Evolutionary conservation across 352 stramenopile genomes (phyloP), one percentile per base, ranked within the genome.

Genomic region (Phytophthora sansomeana): DNA sequence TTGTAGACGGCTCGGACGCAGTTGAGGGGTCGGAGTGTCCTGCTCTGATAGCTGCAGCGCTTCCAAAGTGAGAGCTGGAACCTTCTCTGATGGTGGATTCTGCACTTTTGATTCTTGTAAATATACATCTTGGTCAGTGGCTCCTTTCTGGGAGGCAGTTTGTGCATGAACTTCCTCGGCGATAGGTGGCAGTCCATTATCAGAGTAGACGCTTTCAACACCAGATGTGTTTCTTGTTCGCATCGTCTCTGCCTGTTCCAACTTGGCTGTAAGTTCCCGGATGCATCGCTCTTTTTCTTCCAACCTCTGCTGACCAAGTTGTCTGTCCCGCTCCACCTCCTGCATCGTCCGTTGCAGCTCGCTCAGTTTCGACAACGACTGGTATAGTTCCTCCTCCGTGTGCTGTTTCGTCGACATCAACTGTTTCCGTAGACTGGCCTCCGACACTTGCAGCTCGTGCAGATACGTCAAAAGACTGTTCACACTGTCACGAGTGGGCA

Each of bases 391-490:
- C 2, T 86, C 69, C 24, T 87, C 77, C 10, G 75, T 80, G 39
- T 84, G 65, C 58, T 87, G 76, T n/a, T 79, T 80, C 6, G 67
- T 80, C 28, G 75, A 78, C 10, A 85, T 75, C 6, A 94, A 54
- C 17, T 94, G 81, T 16, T 79, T 72, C 7, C 84, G 84, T 39
- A 92, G 38, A 49, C 60, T 84, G 14, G 82, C 75, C 54, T 91
- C 84, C 2, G 86, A 95, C 17, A 77, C 51, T 36, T 95, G 77
- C 33, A 95, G 60, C 52, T 95, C 86, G 0, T 75, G 79, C 42
- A 95, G 83, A 53, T 93, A 93, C 10, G 77, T 83, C 64, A 95
- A 89, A 8, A 95, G 53, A 36, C 74, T 89, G 47, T 90, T 83
- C 42, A 95, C 67, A 14, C 75, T 83, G 21, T 72, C 78, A 19